Conservation (phyloP, 768 basidiomycete genomes). For the Tephrocybe sp. region DNA sequence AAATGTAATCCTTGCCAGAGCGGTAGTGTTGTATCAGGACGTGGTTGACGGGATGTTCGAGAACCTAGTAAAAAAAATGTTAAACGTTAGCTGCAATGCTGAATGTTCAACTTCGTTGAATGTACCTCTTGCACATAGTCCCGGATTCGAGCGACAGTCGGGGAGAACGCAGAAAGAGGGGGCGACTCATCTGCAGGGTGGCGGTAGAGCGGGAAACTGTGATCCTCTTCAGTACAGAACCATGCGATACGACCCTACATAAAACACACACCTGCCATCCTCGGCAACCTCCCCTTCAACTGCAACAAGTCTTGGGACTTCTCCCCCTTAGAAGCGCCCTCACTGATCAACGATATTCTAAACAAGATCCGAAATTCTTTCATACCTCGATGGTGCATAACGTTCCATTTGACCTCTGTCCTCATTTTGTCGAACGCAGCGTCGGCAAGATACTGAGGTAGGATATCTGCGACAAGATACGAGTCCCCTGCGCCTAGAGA, state of each 20-base stretch:
- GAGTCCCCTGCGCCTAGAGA: conserved; percentile 69
- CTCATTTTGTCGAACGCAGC: conserved; percentile 57
- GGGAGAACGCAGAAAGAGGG: conserved; percentile 62
- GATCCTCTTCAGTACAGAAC: background rate
- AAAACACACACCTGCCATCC: conserved; percentile 36
- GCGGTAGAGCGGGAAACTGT: conserved; percentile 76
- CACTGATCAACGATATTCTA: background rate
- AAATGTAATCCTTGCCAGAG: conserved; percentile 78
- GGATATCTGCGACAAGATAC: conserved; percentile 54
- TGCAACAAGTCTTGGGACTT: conserved; percentile 66
- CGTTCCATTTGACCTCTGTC: conserved; percentile 69
- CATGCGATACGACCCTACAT: background rate
- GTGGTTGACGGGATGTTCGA: conserved; percentile 73
- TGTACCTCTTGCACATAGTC: conserved; percentile 56
- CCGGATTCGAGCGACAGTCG: conserved; percentile 66
- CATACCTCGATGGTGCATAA: conserved; percentile 73
- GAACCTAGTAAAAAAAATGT: too few species aligned
- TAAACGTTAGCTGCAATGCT: too few species aligned
- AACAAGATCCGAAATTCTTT: conserved; percentile 7
- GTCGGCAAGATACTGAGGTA: conserved; percentile 56
- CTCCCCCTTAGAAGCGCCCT: conserved; percentile 65
- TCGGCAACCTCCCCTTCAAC: conserved; percentile 55
- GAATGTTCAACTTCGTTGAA: too few species aligned
- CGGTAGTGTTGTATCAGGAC: conserved; percentile 84
- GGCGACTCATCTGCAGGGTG: conserved; percentile 83